These are phyloP conservation scores for Castanea crenata DNA, from an alignment of 306 rosid genomes.

Conservation along the genomic window DNA sequence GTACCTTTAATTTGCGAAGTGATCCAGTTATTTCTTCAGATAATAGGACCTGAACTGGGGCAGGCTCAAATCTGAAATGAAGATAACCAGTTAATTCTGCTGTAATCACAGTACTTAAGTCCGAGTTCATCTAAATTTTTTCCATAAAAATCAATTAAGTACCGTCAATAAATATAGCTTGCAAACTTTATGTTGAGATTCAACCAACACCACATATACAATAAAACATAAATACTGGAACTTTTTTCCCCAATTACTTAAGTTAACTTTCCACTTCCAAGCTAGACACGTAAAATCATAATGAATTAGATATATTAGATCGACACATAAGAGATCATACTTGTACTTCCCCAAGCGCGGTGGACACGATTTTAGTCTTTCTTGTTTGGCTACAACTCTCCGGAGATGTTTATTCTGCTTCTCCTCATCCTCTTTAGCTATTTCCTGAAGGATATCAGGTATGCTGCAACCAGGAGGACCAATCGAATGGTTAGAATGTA, in stretches of 20 bases:
- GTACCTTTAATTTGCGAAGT: constrained; percentile 81
- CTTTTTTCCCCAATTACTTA: neutral
- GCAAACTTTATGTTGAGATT: neutral
- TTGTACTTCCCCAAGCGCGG: constrained; percentile 89
- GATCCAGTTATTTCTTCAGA: constrained; percentile 89
- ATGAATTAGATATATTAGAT: neutral
- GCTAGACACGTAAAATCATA: neutral
- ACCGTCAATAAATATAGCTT: neutral
- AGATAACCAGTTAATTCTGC: neutral
- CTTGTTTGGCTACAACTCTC: constrained; percentile 68
- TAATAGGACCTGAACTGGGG: constrained; percentile 81
- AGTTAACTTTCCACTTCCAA: neutral
- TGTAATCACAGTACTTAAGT: neutral
- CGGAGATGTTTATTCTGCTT: constrained; percentile 57
- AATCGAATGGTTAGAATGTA: neutral
- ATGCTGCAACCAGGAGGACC: constrained; percentile 43
- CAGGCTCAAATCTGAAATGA: constrained; percentile 73
- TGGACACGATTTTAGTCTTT: constrained; percentile 64
- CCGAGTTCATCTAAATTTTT: neutral
- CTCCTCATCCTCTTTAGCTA: constrained; percentile 72
- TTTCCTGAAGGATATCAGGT: constrained; percentile 63
- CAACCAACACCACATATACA: neutral
- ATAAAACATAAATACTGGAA: neutral
- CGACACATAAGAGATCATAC: constrained; percentile 40
- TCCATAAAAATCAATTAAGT: neutral